Conservation (phyloP, 805 yeast genomes). For the Candida sonorensis region DNA sequence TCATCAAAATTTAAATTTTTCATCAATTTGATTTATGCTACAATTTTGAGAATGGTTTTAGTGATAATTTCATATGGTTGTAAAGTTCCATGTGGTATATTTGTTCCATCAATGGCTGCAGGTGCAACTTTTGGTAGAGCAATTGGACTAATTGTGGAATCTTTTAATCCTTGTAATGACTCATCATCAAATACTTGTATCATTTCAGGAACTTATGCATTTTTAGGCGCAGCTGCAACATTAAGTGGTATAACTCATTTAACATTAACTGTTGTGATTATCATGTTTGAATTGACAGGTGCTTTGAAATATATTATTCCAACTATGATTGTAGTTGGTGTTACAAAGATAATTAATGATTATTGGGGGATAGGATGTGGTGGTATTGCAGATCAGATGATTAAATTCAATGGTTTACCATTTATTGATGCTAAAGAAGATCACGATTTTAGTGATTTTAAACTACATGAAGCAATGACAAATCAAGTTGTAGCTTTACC, state of each 20-base stretch:
- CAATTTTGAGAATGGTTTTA: slow-evolving; percentile 59
- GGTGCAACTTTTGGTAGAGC: slow-evolving; percentile 95
- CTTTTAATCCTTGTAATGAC: slow-evolving; percentile 27
- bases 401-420: slow-evolving; percentile 82
- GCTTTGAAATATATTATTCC: slow-evolving; percentile 89
- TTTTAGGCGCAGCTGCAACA: slow-evolving; percentile 94
- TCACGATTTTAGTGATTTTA: slow-evolving; percentile 42
- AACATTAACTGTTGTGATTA: slow-evolving; percentile 87
- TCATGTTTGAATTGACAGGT: slow-evolving; percentile 95
- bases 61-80: slow-evolving; percentile 86
- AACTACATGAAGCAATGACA: slow-evolving; percentile 60
- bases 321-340: slow-evolving; percentile 91
- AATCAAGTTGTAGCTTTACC: slow-evolving; percentile 33
- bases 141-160: slow-evolving; percentile 66
- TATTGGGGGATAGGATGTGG: slow-evolving; percentile 60
- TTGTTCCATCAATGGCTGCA: slow-evolving; percentile 94
- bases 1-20: slow-evolving; percentile 30
- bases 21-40: slow-evolving; percentile 58
- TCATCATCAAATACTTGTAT: slow-evolving; percentile 49
- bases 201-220: slow-evolving; percentile 92
- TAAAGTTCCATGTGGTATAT: slow-evolving; percentile 95
- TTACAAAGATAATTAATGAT: slow-evolving; percentile 75
- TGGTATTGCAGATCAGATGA: slow-evolving; percentile 96
- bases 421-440: slow-evolving; percentile 68
- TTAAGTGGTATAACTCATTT: slow-evolving; percentile 90